These are phyloP conservation scores for Symbiotaphrina buchneri DNA, from an alignment of 495 filamentous ascomycete species.

Conservation along the genomic window DNA sequence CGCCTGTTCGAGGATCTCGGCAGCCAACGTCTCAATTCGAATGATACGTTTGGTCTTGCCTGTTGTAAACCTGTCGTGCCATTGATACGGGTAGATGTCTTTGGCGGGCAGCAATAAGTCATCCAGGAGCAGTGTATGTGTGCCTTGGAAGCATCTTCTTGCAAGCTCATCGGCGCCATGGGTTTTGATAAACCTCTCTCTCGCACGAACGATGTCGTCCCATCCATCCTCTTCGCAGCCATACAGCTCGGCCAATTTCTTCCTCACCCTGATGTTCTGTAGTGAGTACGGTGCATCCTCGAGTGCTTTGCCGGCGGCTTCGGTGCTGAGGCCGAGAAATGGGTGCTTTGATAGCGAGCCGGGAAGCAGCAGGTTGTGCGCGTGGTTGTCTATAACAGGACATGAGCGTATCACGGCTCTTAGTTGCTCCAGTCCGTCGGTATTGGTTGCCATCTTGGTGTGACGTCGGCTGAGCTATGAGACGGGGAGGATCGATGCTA, in stretches of 20 bases:
- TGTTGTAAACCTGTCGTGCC: constrained; percentile 46
- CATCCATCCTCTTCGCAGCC: constrained; percentile 32
- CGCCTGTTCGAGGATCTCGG: constrained; percentile 28
- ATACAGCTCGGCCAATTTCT: constrained; percentile 41
- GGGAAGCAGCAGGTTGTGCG: constrained; percentile 48
- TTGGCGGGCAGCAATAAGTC: too few relatives aligned
- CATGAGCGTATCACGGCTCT: constrained; percentile 26
- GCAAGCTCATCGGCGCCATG: constrained; percentile 34
- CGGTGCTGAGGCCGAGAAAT: constrained; percentile 40
- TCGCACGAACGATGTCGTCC: constrained; percentile 37
- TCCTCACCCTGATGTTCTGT: constrained; percentile 44
- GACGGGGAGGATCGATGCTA: too few relatives aligned
- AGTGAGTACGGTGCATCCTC: constrained; percentile 33
- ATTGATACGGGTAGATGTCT: constrained; percentile 35
- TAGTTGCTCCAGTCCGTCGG: background rate
- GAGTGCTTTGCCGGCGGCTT: constrained; percentile 49
- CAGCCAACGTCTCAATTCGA: constrained; percentile 59
- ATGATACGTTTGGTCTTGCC: constrained; percentile 54
- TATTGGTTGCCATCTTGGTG: background rate
- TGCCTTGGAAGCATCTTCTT: constrained; percentile 43
- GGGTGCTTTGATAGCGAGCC: constrained; percentile 14
- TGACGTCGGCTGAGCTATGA: too few relatives aligned
- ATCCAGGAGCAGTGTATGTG: constrained; percentile 58
- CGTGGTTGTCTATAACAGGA: constrained; percentile 78
- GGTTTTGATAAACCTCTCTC: constrained; percentile 28